Percentiles rank a stretch among this genome's conserved stretches.
These are phyloP conservation scores for Noccaea bulbosa DNA, from an alignment of 345 rosid species.

Conservation along the genomic window DNA sequence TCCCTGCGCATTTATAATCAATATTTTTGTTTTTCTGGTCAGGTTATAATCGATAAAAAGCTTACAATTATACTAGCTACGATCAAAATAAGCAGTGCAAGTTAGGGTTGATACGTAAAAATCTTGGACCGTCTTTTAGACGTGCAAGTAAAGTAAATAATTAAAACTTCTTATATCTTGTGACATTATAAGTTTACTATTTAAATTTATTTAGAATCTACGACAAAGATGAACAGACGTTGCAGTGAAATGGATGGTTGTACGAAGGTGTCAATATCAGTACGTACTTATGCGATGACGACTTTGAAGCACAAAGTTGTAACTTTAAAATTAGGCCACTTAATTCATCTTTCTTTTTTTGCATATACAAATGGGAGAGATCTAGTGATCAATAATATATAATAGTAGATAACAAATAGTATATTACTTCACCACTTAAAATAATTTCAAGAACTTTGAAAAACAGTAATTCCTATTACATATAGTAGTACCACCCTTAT, in stretches of 20 bases:
- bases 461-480: background rate
- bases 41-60: too few species aligned
- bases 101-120: background rate
- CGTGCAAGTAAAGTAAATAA: background rate
- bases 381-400: slow-evolving; percentile 23
- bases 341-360: background rate
- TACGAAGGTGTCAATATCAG: slow-evolving; percentile 42
- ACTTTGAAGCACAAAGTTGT: slow-evolving; percentile 27
- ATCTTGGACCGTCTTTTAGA: background rate
- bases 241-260: slow-evolving; percentile 32
- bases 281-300: slow-evolving; percentile 41
- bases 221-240: slow-evolving; percentile 19
- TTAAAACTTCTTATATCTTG: background rate
- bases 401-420: slow-evolving; percentile 23
- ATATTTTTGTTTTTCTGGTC: too few species aligned
- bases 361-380: slow-evolving; percentile 30
- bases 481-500: background rate
- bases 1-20: too few species aligned
- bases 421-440: slow-evolving; percentile 26
- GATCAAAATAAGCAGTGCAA: background rate
- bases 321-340: slow-evolving; percentile 33
- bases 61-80: background rate
- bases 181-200: background rate
- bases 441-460: slow-evolving; percentile 29
- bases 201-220: background rate